A percentile compares a stretch with the other conserved stretches of the same genome.
These are phyloP conservation scores for Aspergillus glaucus DNA, from an alignment of 2,329 filamentous ascomycete genomes.

Conservation along the genomic window DNA sequence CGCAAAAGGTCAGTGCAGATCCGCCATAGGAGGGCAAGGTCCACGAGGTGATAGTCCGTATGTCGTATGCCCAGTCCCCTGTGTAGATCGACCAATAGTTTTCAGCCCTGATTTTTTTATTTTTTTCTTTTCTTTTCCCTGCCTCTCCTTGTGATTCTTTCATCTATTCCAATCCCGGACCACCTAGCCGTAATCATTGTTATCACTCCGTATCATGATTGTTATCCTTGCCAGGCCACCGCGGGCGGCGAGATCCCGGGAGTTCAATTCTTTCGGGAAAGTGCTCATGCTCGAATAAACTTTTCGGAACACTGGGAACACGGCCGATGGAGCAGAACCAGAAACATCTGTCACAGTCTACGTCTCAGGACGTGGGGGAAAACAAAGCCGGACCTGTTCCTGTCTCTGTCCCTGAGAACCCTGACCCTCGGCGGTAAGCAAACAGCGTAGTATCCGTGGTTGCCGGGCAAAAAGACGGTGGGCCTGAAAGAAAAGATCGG, in stretches of 20 bases:
- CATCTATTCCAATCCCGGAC: background rate
- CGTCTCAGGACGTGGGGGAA: background rate
- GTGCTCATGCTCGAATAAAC: background rate
- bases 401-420: background rate
- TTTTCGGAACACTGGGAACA: background rate
- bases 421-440: background rate
- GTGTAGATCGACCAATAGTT: background rate
- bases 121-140: background rate
- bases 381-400: background rate
- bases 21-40: background rate
- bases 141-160: background rate
- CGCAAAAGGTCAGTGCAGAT: background rate
- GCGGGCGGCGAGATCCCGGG: background rate
- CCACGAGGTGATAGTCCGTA: background rate
- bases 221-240: background rate
- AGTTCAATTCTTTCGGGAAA: background rate
- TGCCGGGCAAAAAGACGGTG: background rate
- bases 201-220: background rate
- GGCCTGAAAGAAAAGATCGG: background rate
- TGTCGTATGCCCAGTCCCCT: background rate
- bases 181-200: background rate
- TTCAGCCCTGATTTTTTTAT: background rate
- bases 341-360: background rate
- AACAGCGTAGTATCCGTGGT: background rate
- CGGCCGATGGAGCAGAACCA: background rate